These are phyloP conservation scores for Moesziomyces parantarcticus DNA, from an alignment of 1,284 basidiomycete genomes.

Conservation along the genomic window DNA sequence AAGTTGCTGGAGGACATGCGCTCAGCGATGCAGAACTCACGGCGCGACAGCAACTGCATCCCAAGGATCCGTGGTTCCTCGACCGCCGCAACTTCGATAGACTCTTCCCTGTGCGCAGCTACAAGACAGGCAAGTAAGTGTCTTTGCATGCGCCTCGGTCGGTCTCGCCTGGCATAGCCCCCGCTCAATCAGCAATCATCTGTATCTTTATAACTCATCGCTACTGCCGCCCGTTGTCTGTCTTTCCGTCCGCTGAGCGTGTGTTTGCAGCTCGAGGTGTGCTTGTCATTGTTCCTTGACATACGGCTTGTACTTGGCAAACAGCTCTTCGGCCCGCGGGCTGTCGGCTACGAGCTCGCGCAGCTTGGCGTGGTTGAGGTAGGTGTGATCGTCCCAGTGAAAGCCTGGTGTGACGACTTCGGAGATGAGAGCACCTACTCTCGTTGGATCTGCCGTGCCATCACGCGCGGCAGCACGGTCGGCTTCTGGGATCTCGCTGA, in stretches of 20 bases:
- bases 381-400: constrained; percentile 52
- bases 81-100: constrained; percentile 49
- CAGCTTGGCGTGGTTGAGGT: constrained; percentile 35
- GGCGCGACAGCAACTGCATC: constrained; percentile 21
- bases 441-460: constrained; percentile 12
- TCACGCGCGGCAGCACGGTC: constrained; percentile 18
- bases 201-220: constrained; percentile 15
- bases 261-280: too few relatives aligned
- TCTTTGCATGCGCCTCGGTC: neutral
- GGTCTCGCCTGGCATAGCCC: neutral
- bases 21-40: constrained; percentile 17
- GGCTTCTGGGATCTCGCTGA: constrained; percentile 41
- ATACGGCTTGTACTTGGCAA: constrained; percentile 29
- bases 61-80: constrained; percentile 54
- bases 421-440: constrained; percentile 45
- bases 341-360: constrained; percentile 33
- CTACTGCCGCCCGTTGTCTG: neutral
- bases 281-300: constrained; percentile 32
- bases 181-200: constrained; percentile 1
- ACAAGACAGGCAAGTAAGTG: constrained; percentile 5
- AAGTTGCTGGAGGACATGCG: constrained; percentile 10
- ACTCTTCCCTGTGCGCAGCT: constrained; percentile 34
- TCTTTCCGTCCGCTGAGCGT: too few relatives aligned
- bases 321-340: constrained; percentile 20
- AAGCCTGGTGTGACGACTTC: constrained; percentile 54